phyloP scores from a whole-genome alignment of 768 basidiomycete genomes.

The Cystoderma amianthinum region DNA sequence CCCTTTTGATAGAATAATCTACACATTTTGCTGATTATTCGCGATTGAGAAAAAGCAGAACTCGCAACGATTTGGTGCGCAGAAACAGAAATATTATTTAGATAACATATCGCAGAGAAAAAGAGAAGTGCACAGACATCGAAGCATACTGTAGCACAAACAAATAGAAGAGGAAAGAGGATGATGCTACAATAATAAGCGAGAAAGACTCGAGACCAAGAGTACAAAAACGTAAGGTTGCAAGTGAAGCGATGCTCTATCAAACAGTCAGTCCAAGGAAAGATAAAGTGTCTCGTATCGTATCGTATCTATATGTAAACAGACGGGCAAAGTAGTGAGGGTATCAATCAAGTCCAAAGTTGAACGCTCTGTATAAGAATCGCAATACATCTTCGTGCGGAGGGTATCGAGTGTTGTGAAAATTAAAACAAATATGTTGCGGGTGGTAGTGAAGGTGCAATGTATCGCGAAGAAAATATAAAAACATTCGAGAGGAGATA shows the following conservation, averaged over 20 bases:
- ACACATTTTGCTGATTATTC: too few species aligned
- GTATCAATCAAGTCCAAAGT: slow-evolving; percentile 24
- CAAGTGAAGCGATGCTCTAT: slow-evolving; percentile 57
- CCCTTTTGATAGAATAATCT: too few species aligned
- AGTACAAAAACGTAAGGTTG: slow-evolving; percentile 23
- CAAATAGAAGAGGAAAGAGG: slow-evolving; percentile 13
- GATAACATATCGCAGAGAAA: too few species aligned
- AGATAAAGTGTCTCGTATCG: slow-evolving; percentile 53
- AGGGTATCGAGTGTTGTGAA: slow-evolving; percentile 10
- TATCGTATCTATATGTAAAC: slow-evolving; percentile 15
- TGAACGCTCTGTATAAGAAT: slow-evolving; percentile 20
- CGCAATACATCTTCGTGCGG: slow-evolving; percentile 17
- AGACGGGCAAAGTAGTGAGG: slow-evolving; percentile 6
- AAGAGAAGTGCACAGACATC: too few species aligned
- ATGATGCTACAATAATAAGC: slow-evolving; percentile 7
- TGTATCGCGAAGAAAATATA: too few species aligned
- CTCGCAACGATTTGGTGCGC: too few species aligned
- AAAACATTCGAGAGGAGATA: slow-evolving; percentile 3
- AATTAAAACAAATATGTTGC: neutral
- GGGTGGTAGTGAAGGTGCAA: slow-evolving; percentile 12
- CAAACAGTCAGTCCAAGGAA: slow-evolving; percentile 18
- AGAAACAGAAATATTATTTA: too few species aligned
- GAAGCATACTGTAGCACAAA: too few species aligned
- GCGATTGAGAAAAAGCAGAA: too few species aligned
- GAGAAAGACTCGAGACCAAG: slow-evolving; percentile 20